Conservation (phyloP, 2,329 filamentous ascomycete species). For the Pseudogymnoascus sp. region DNA sequence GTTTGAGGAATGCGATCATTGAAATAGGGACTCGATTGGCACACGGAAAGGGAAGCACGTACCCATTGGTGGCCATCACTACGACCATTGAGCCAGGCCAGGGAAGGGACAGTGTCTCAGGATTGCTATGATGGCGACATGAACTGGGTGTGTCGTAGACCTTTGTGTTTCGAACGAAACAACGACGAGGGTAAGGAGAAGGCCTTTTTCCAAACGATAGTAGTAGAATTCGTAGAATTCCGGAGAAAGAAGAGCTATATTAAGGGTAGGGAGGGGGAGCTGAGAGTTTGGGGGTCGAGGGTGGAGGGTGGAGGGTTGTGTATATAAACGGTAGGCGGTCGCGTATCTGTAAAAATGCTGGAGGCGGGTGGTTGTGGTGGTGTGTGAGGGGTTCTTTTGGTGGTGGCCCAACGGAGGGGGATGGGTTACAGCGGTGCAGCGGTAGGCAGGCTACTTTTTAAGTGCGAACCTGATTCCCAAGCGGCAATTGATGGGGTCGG, state of each 20-base stretch:
- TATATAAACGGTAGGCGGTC: background rate
- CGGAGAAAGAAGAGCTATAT: background rate
- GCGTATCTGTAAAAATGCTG: conserved; percentile 6
- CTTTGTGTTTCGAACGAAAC: background rate
- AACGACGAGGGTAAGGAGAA: background rate
- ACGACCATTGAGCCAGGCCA: conserved; percentile 20
- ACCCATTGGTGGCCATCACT: conserved; percentile 27
- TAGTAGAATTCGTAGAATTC: background rate
- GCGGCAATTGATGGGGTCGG: conserved; percentile 9
- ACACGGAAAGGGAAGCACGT: conserved; percentile 16
- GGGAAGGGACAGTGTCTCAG: conserved; percentile 8
- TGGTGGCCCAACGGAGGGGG: conserved; percentile 1
- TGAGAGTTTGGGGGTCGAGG: background rate
- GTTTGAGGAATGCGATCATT: background rate
- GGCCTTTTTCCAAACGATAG: background rate
- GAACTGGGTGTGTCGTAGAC: background rate
- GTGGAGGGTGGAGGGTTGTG: background rate
- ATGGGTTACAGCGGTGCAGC: background rate
- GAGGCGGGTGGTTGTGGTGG: background rate
- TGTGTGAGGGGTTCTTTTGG: background rate
- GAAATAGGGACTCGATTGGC: conserved; percentile 5
- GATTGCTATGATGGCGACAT: conserved; percentile 6
- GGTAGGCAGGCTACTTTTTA: background rate
- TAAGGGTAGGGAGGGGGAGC: background rate
- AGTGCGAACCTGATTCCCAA: conserved; percentile 9